phyloP scores from a whole-genome alignment of 371 early-diverging fungal genomes.

The Zychaea mexicana region DNA sequence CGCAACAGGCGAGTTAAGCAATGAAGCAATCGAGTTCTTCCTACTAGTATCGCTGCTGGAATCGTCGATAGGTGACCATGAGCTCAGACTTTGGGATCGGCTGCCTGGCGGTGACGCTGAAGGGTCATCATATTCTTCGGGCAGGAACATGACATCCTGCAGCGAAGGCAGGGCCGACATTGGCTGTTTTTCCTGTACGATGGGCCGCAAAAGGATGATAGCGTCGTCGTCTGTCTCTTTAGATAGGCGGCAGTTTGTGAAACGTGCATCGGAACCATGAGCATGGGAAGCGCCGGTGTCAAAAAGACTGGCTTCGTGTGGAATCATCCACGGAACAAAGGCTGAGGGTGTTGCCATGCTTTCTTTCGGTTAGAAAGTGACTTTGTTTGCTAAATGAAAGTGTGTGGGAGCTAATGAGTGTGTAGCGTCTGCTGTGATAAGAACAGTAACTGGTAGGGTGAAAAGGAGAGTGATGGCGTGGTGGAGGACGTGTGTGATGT shows the following conservation, averaged over 20 bases:
- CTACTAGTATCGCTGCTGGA: slow-evolving; percentile 15
- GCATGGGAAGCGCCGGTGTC: background rate
- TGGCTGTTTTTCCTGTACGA: slow-evolving; percentile 8
- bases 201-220: slow-evolving; percentile 2
- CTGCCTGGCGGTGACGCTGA: background rate
- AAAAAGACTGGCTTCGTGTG: slow-evolving; percentile 4
- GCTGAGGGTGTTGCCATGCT: slow-evolving; percentile 6
- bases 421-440: background rate
- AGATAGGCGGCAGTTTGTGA: background rate
- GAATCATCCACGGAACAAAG: slow-evolving; percentile 10
- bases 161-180: slow-evolving; percentile 25
- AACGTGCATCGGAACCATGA: background rate
- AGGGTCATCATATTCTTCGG: slow-evolving; percentile 5
- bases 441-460: slow-evolving; percentile 1
- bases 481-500: background rate
- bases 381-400: background rate
- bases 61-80: slow-evolving; percentile 7
- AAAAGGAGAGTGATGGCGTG: slow-evolving; percentile 5
- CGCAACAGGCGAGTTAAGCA: slow-evolving; percentile 25
- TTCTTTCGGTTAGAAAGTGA: slow-evolving; percentile 4
- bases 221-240: background rate
- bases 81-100: slow-evolving; percentile 9
- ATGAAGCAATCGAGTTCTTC: slow-evolving; percentile 48
- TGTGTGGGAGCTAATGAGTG: background rate
- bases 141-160: slow-evolving; percentile 22